These are phyloP conservation scores for Tricladium varicosporioides DNA, from an alignment of 2,329 filamentous ascomycete genomes.

Conservation along the genomic window DNA sequence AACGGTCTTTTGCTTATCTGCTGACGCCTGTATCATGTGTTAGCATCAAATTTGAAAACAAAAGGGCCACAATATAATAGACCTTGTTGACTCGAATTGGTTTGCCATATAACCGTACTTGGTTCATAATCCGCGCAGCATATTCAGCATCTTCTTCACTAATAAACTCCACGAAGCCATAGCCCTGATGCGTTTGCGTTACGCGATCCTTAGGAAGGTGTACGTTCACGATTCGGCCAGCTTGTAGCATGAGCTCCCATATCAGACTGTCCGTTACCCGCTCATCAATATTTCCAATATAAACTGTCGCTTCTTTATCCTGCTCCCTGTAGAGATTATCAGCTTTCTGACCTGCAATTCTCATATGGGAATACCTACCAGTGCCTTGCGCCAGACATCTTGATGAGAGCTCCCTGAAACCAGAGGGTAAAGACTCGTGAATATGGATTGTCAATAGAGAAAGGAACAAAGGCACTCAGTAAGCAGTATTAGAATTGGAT, in stretches of 20 bases:
- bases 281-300: slow-evolving; percentile 98
- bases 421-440: neutral
- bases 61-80: slow-evolving; percentile 31
- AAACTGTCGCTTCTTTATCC: slow-evolving; percentile 97
- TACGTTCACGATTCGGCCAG: slow-evolving; percentile 95
- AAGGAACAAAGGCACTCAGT: too few species aligned
- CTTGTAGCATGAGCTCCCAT: slow-evolving; percentile 98
- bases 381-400: slow-evolving; percentile 56
- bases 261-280: slow-evolving; percentile 86
- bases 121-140: slow-evolving; percentile 94
- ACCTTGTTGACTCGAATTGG: slow-evolving; percentile 95
- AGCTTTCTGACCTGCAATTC: slow-evolving; percentile 18
- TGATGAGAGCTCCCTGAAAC: slow-evolving; percentile 14
- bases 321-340: slow-evolving; percentile 66
- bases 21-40: slow-evolving; percentile 50
- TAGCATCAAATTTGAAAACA: slow-evolving; percentile 1
- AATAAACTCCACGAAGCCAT: slow-evolving; percentile 98
- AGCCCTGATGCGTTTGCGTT: slow-evolving; percentile 93
- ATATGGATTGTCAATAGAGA: neutral
- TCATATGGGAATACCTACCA: slow-evolving; percentile 52
- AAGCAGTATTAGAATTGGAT: too few species aligned
- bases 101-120: slow-evolving; percentile 88
- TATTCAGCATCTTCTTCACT: slow-evolving; percentile 96
- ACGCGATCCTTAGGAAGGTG: slow-evolving; percentile 98
- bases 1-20: slow-evolving; percentile 90